phyloP scores from a whole-genome alignment of 306 rosid genomes.

The Cicer yamashitae region DNA sequence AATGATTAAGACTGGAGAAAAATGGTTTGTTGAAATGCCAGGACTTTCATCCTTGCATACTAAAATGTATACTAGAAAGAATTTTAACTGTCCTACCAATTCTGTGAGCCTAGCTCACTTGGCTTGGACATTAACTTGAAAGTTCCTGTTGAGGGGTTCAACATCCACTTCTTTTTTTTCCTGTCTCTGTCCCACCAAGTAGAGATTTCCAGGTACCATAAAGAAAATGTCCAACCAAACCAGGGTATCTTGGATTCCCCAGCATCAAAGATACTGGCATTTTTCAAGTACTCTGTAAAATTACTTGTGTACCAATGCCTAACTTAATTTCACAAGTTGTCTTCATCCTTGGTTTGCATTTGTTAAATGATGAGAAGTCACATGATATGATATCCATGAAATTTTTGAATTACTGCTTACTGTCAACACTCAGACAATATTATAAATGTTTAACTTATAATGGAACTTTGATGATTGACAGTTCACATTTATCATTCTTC shows the following conservation, averaged over 20 bases:
- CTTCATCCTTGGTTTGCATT: not conserved
- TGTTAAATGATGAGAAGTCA: conserved; percentile 9
- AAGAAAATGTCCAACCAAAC: not conserved
- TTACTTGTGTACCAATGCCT: not conserved
- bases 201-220: not conserved
- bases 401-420: conserved; percentile 10
- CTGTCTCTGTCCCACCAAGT: not conserved
- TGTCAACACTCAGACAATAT: not conserved
- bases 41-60: conserved; percentile 4
- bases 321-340: not conserved
- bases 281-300: not conserved
- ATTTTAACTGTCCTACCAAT: conserved; percentile 9
- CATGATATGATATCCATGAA: conserved; percentile 7
- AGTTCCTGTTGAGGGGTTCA: not conserved
- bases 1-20: conserved; percentile 9
- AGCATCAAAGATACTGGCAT: not conserved
- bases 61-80: conserved; percentile 3
- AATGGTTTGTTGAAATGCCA: conserved; percentile 6
- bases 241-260: conserved; percentile 5
- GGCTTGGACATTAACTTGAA: not conserved
- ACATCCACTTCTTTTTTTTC: not conserved
- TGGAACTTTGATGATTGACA: not conserved
- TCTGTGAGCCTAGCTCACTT: not conserved
- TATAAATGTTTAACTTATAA: not conserved
- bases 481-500: conserved; percentile 14